Base-by-base conservation (phyloP, 495 filamentous ascomycete genomes). In the Xylaria longipes region DNA sequence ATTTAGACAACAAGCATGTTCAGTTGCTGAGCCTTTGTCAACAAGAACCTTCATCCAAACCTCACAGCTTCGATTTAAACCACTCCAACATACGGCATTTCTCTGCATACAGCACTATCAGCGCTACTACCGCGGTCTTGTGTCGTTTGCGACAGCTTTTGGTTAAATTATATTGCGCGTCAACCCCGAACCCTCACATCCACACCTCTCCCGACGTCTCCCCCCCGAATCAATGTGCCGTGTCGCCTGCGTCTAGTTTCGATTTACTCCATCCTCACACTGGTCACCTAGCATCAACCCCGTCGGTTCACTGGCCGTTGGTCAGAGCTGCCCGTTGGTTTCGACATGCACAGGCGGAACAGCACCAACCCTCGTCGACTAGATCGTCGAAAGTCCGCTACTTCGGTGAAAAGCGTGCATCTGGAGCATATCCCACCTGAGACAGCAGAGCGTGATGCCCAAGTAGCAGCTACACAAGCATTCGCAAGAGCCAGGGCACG, bases 381-480 rank as follows among this genome's bases (percentile, higher is more conserved):
- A 61, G 84, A 84, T 75, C 87, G 86, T 74, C 85, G 88, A 66
- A 92, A 89, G 78, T 94, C 92, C 22, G 82, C 87, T 54, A 87
- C 88, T 58, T 92, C 90, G 22, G 82, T 88, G 41, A 84, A 84
- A 68, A 86, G 82, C 35, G 82, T 83, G 43, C 76, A 80, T 41
- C 74, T 82, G 20, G 84, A 88, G 43, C 75, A 84, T 43, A 82
- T 89, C 54, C 84, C 89, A 57, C 84, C 89, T 9, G 83, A 86
- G 25, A 74, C 84, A n/a, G 87, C 88, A 14, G 85, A 87, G 60
- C 81, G 84, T 41, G 87, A 92, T 76, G 92, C 92, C 37, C 85
- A 90, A 12, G 86, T 87, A 48, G 92, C 92, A 61, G 92, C 92
- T n/a, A 84, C 83, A 31, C 80, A 85, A 71, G 92, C 92, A 50